phyloP scores from a whole-genome alignment of 2,329 filamentous ascomycete genomes.

The Stylonectria norvegica region DNA sequence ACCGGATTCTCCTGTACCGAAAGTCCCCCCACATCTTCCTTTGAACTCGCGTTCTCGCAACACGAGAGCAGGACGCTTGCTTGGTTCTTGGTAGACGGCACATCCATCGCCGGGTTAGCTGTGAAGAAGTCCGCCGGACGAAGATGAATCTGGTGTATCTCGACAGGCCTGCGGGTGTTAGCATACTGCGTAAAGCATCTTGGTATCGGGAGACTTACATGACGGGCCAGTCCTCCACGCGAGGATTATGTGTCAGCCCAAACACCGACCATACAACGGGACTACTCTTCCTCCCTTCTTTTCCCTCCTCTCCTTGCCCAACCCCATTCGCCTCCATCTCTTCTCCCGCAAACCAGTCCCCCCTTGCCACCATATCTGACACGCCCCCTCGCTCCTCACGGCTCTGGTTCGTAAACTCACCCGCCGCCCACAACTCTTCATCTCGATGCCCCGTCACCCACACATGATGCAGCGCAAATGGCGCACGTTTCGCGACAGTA shows the following conservation, averaged over 20 bases:
- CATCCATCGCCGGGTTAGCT: conserved; percentile 45
- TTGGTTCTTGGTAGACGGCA: conserved; percentile 37
- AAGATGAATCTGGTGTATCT: conserved; percentile 13
- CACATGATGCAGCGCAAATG: conserved; percentile 44
- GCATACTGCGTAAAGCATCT: too few species aligned
- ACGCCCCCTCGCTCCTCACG: conserved; percentile 44
- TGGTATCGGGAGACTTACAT: conserved; percentile 45
- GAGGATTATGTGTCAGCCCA: conserved; percentile 46
- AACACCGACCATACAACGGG: conserved; percentile 48
- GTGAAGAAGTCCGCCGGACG: conserved; percentile 45
- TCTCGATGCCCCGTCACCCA: conserved; percentile 51
- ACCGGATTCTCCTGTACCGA: conserved; percentile 30
- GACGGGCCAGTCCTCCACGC: conserved; percentile 49
- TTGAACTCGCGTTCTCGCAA: conserved; percentile 8
- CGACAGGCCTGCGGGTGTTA: conserved; percentile 7
- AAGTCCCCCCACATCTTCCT: conserved; percentile 4
- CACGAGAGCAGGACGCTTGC: conserved; percentile 41
- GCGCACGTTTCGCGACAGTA: conserved; percentile 40
- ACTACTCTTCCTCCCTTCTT: conserved; percentile 21
- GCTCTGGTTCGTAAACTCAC: conserved; percentile 51
- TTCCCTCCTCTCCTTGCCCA: not conserved
- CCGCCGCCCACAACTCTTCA: conserved; percentile 49
- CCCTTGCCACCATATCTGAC: conserved; percentile 43
- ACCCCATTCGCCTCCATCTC: conserved; percentile 1
- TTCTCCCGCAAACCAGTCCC: conserved; percentile 43